Conservation (phyloP, 352 stramenopile genomes). For the Phytophthora ramorum region DNA sequence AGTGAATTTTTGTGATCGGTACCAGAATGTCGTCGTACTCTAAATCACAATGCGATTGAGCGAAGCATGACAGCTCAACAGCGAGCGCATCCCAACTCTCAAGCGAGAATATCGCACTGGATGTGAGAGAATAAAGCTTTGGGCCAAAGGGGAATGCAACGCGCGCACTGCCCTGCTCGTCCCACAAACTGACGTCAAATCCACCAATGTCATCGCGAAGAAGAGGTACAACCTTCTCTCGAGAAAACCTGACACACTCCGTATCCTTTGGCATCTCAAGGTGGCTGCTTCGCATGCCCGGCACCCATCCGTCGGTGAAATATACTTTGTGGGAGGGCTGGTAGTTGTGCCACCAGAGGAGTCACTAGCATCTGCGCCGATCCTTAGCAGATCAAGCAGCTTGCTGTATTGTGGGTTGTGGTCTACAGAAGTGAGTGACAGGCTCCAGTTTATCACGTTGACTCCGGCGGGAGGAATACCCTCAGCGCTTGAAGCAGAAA, state of each 20-base stretch:
- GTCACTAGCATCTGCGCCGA: neutral
- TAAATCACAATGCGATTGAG: neutral
- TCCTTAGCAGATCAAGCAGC: neutral
- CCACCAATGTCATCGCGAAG: neutral
- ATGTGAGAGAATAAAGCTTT: neutral
- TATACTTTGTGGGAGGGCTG: neutral
- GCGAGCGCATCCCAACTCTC: neutral
- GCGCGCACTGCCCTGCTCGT: neutral
- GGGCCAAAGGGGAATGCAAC: neutral
- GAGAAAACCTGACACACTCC: neutral
- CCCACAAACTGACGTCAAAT: neutral
- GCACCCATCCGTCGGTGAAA: neutral
- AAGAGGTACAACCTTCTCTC: neutral
- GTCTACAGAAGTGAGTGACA: neutral
- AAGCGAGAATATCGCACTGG: neutral
- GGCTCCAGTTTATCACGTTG: neutral
- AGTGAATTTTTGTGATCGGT: neutral
- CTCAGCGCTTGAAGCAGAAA: neutral
- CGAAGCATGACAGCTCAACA: neutral
- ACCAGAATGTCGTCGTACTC: neutral
- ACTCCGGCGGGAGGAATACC: neutral
- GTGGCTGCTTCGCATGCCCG: neutral
- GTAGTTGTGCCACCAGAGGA: neutral
- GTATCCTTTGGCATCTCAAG: neutral
- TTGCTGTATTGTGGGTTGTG: neutral